phyloP scores from a whole-genome alignment of 2,329 filamentous ascomycete genomes.

The Sordariomycetes sp. region DNA sequence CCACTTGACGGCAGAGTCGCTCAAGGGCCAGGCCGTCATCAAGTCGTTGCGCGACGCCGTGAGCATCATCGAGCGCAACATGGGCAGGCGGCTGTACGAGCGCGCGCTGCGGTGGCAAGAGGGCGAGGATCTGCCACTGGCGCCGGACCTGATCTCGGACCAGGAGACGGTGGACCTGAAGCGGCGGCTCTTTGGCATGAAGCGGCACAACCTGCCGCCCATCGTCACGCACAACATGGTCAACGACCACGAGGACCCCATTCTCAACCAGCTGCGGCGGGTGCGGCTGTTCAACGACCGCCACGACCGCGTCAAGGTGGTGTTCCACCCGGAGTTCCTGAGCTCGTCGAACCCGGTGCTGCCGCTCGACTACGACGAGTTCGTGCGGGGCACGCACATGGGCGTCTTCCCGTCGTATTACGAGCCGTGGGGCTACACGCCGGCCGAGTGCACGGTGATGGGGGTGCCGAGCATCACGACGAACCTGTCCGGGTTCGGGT shows the following conservation, averaged over 20 bases:
- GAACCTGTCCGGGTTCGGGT: constrained; percentile 93
- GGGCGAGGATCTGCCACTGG: constrained; percentile 82
- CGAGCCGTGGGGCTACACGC: constrained; percentile 98
- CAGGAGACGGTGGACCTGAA: constrained; percentile 89
- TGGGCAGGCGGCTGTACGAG: constrained; percentile 89
- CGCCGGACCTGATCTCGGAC: constrained; percentile 72
- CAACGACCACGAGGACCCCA: constrained; percentile 85
- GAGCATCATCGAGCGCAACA: constrained; percentile 81
- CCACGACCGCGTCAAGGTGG: constrained; percentile 85
- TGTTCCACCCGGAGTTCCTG: constrained; percentile 97
- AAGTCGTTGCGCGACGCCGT: constrained; percentile 91
- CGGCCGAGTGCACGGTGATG: constrained; percentile 97
- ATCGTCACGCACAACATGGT: constrained; percentile 99
- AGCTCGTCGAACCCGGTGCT: constrained; percentile 93
- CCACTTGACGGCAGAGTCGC: constrained; percentile 84
- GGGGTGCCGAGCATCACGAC: constrained; percentile 97
- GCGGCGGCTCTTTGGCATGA: constrained; percentile 91
- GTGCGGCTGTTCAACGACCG: constrained; percentile 97
- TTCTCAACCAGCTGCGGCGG: constrained; percentile 88
- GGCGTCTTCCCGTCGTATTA: constrained; percentile 97
- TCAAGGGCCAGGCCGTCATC: constrained; percentile 94
- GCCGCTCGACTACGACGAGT: constrained; percentile 95
- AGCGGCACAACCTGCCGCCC: constrained; percentile 75
- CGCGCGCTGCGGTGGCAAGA: constrained; percentile 92
- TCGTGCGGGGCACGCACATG: constrained; percentile 90